Conservation (phyloP, 768 basidiomycete genomes). For the Suillus subalutaceus region DNA sequence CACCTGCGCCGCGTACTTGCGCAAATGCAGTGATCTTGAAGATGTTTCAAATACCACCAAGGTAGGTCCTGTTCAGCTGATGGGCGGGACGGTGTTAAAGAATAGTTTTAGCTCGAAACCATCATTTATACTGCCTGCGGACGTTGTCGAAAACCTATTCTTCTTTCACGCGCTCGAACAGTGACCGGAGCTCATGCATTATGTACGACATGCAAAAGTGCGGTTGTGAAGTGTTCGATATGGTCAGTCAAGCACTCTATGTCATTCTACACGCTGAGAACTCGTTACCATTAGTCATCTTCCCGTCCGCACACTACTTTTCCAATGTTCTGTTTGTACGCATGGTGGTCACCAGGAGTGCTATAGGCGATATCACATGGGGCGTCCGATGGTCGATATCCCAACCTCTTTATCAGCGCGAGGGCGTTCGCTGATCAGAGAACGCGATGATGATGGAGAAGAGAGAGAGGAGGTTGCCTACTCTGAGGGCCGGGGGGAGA, state of each 20-base stretch:
- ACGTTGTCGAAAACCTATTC: constrained; percentile 64
- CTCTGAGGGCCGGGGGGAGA: constrained; percentile 13
- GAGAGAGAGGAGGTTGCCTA: constrained; percentile 14
- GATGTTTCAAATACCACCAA: constrained; percentile 55
- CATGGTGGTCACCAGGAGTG: constrained; percentile 86
- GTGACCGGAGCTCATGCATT: constrained; percentile 51
- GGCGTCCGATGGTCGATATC: constrained; percentile 57
- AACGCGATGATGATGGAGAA: constrained; percentile 18
- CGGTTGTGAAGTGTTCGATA: constrained; percentile 62
- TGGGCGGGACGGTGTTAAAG: background rate
- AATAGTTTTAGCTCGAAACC: constrained; percentile 60
- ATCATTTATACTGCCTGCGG: constrained; percentile 72
- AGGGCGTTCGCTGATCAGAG: constrained; percentile 27
- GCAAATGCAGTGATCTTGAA: constrained; percentile 60
- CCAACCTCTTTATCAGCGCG: constrained; percentile 15
- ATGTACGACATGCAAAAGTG: constrained; percentile 57
- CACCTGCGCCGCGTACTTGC: constrained; percentile 71
- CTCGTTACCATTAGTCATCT: constrained; percentile 55
- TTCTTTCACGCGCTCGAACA: constrained; percentile 39
- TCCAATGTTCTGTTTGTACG: constrained; percentile 74
- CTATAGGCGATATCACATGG: constrained; percentile 68
- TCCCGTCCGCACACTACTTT: constrained; percentile 69
- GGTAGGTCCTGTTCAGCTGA: constrained; percentile 39
- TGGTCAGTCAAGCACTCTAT: constrained; percentile 51
- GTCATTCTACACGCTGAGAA: constrained; percentile 3